Conservation (phyloP, 2,329 filamentous ascomycete species). For the Talaromyces islandicus region DNA sequence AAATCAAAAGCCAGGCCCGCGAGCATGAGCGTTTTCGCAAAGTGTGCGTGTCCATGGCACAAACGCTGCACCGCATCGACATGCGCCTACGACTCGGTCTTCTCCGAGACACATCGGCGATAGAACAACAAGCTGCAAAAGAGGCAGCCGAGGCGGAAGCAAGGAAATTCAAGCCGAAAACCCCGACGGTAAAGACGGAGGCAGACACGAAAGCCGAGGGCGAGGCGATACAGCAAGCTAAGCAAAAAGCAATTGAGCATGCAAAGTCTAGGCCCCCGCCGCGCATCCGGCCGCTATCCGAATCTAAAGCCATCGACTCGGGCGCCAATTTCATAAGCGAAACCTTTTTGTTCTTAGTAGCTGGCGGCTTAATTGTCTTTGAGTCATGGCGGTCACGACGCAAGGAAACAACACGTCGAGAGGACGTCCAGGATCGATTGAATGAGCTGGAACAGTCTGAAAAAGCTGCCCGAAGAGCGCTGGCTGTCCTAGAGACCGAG, state of each 20-base stretch:
- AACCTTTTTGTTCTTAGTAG: constrained; percentile 60
- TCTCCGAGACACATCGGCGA: constrained; percentile 54
- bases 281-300: constrained; percentile 58
- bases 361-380: constrained; percentile 56
- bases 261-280: constrained; percentile 44
- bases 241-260: constrained; percentile 39
- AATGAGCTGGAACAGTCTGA: constrained; percentile 51
- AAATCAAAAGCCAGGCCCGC: constrained; percentile 61
- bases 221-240: constrained; percentile 17
- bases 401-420: constrained; percentile 55
- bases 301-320: constrained; percentile 62
- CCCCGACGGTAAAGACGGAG: constrained; percentile 58
- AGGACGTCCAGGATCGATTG: constrained; percentile 56
- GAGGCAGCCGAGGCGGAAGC: constrained; percentile 52
- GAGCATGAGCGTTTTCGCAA: constrained; percentile 62
- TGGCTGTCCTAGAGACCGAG: constrained; percentile 43
- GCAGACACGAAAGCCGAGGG: constrained; percentile 54
- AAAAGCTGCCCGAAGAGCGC: constrained; percentile 31
- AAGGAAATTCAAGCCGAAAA: constrained; percentile 46
- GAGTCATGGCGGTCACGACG: constrained; percentile 56
- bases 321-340: constrained; percentile 66
- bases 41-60: constrained; percentile 57
- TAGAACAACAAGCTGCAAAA: constrained; percentile 37
- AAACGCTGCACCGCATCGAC: constrained; percentile 59
- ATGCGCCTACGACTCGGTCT: constrained; percentile 63